Base-by-base conservation (phyloP, 2,329 filamentous ascomycete species). In the Cytospora piceicola region DNA sequence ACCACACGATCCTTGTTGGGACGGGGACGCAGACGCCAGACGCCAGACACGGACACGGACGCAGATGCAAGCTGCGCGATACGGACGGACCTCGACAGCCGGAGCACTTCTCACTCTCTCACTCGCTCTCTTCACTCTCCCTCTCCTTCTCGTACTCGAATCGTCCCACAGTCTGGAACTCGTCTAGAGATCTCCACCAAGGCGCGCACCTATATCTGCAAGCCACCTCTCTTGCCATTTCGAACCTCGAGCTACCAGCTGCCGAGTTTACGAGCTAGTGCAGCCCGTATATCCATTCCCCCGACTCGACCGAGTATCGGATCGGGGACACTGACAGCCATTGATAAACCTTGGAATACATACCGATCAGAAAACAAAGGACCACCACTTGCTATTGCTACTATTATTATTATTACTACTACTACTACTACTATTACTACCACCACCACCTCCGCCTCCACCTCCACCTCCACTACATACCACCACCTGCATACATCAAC, bases 1-100 rank as follows among this genome's bases (percentile, higher is more conserved):
- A n/a, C n/a, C n/a, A n/a, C 39, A 39, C 36, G 39, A 20, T 42
- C 39, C 39, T 62, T 62, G 6, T 29, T 24, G 49, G 15, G n/a
- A 17, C 12, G 2, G 9, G 29, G n/a, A 53, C 27, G 15, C 20
- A 15, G n/a, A 15, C n/a, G n/a, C n/a, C n/a, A n/a, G n/a, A 17
- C n/a, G 39, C 39, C 17, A 17, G 17, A n/a, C n/a, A n/a, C n/a
- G n/a, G n/a, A 0, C 2, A 8, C 2, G 5, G 7, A n/a, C 29
- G 11, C 20, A 12, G 32, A 39, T 27, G 17, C 4, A 46, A 32
- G 6, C 39, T 42, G 39, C 39, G 39, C 39, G 17, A 27, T 14
- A 52, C 49, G n/a, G 22, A 52, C 14, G 49, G n/a, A n/a, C 22
- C 8, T 51, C 4, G 8, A 22, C 20, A 51, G 15, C 20, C 20